Evolutionary conservation across 78 protist genomes (phyloP), one percentile per base, ranked within the genome.

Genomic region (Tieghemostelium lacteum): DNA sequence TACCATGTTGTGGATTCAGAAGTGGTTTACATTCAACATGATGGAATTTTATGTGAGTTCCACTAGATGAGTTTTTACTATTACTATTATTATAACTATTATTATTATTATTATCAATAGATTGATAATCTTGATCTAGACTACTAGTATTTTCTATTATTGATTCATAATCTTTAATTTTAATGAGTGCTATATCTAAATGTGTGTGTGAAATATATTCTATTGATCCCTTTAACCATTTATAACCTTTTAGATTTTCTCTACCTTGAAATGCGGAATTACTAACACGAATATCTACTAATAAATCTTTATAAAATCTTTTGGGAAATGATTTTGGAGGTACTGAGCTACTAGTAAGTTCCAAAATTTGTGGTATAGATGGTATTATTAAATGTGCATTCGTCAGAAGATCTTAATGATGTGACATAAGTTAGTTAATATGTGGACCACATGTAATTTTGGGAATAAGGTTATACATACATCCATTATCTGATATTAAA

Each of bases 131-230:
- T 16, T 31, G 50, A 49, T 24, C 28, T 19, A 22, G 29, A 14
- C 7, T 69, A 49, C 28, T 49, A 29, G 29, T 12, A 17, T 71
- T 29, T 22, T 31, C 28, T 33, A 33, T 33, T 57, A 57, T 22
- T 19, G 12, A 49, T 16, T 67, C 42, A 29, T 77, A 24, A 33
- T 34, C 10, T 28, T 28, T 33, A 34, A 83, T 69, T 42, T 69
- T 66, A 14, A 83, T 61, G 54, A 83, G 31, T 31, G 91, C 91
- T 26, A 83, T 83, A 33, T 83, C 91, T 26, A 83, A 63, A 50
- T 83, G 91, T n/a, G 91, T 83, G 54, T 83, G 91, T 70, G 91
- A 83, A 17, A 83, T 66, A 60, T 83, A 83, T 60, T 83, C 91
- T 26, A 83, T 83, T 1, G 66, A n/a, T 2, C 78, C 91, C n/a